Conservation (phyloP, 352 stramenopile species). For the Pythium guiyangense region DNA sequence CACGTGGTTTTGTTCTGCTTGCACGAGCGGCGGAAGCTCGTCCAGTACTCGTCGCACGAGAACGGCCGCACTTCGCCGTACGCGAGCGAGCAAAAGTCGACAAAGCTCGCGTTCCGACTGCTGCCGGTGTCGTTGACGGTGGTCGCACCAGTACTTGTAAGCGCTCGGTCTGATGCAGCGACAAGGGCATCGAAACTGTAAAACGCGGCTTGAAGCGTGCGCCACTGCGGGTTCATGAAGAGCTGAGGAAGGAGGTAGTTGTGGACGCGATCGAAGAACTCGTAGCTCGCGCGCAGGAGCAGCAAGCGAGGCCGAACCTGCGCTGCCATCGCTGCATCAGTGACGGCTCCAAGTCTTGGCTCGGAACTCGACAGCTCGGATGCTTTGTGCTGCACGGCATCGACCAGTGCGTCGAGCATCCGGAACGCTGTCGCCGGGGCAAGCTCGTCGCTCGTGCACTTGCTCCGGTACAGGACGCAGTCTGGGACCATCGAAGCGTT, state of each 20-base stretch:
- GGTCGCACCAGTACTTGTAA: background rate
- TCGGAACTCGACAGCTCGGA: background rate
- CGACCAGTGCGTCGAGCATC: constrained; percentile 5
- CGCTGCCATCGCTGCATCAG: too few relatives aligned
- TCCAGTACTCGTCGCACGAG: constrained; percentile 12
- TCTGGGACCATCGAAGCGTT: too few relatives aligned
- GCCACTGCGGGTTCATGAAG: constrained; percentile 5
- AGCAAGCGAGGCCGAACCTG: background rate
- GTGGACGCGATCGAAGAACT: constrained; percentile 12
- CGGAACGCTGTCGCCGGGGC: background rate
- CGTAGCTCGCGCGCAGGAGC: background rate
- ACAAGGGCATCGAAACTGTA: background rate
- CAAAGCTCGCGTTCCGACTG: background rate
- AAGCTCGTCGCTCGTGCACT: background rate
- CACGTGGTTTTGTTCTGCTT: background rate
- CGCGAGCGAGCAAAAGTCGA: constrained; percentile 7
- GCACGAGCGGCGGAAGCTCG: constrained; percentile 4
- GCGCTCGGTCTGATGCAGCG: background rate
- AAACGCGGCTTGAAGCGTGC: constrained; percentile 3
- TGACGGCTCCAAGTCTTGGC: too few relatives aligned
- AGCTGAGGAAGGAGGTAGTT: constrained; percentile 10
- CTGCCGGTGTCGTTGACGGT: background rate
- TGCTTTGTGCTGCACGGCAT: background rate
- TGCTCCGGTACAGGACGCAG: constrained; percentile 5
- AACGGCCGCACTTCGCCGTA: constrained; percentile 7